Evolutionary conservation across 495 filamentous ascomycete species (phyloP).

Genomic region (Diplogelasinospora grovesii): DNA sequence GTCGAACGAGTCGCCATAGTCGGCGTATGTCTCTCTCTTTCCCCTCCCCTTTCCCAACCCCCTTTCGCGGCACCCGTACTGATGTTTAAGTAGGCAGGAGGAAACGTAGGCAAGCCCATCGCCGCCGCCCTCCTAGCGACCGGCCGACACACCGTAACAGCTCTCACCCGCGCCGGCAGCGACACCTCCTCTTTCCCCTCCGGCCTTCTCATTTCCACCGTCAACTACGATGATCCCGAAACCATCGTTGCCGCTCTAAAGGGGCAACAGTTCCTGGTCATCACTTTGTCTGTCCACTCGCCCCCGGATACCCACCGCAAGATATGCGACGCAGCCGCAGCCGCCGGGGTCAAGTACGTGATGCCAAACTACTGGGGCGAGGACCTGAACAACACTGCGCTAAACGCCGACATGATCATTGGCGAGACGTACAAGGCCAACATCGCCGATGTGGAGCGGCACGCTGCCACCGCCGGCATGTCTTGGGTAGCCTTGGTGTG

Average conservation of each 20-base stretch:
- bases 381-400: conserved; percentile 22
- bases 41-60: too few relatives aligned
- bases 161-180: conserved; percentile 44
- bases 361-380: conserved; percentile 55
- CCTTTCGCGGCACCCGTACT: too few relatives aligned
- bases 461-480: too few relatives aligned
- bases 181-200: conserved; percentile 25
- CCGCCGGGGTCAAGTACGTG: conserved; percentile 54
- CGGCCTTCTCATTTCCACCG: conserved; percentile 26
- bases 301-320: conserved; percentile 30
- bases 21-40: too few relatives aligned
- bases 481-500: conserved; percentile 31
- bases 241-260: conserved; percentile 35
- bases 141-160: conserved; percentile 50
- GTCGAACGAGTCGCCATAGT: too few relatives aligned
- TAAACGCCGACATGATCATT: conserved; percentile 24
- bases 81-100: conserved; percentile 42
- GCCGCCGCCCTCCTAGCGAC: conserved; percentile 41
- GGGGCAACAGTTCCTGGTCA: conserved; percentile 54
- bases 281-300: conserved; percentile 39
- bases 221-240: conserved; percentile 33
- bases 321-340: conserved; percentile 53
- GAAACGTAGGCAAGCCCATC: conserved; percentile 50
- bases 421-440: neutral
- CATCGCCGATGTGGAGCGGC: conserved; percentile 30